Evolutionary conservation across 805 yeast species (phyloP), one percentile per base, ranked within the genome.

Genomic region (Kregervanrija pseudodelftensis): DNA sequence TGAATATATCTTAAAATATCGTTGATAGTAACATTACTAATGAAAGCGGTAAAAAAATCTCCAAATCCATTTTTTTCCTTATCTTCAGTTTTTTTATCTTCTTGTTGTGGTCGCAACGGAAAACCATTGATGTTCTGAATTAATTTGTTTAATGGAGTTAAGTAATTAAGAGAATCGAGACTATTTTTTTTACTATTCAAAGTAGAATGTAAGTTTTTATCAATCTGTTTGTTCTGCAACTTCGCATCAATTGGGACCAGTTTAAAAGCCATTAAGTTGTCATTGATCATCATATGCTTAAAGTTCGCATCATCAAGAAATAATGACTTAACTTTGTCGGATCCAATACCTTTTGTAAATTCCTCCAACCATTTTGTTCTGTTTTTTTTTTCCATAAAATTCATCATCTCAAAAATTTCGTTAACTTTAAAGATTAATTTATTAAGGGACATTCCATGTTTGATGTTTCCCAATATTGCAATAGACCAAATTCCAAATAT

Each of bases 401-500:
- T 73, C 42, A 80, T 59, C 43, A 70, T 60, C 22, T 82, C 78
- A 47, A 82, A 66, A 43, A 75, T 79, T 52, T 81, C 89, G 28
- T 79, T 69, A 0, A 79, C 62, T 42, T 69, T 72, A 31, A 55
- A 54, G 12, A 54, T 58, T 44, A 48, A 61, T 64, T 36, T 74
- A 47, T n/a, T 72, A 66, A 58, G 61, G 53, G 66, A 59, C 41
- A 55, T 47, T 3, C 60, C 59, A 85, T 88, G 82, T 51, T 76
- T 76, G 39, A 66, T 64, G 51, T 83, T 76, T 41, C 87, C 67
- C 41, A 82, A 64, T 38, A 66, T 69, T 50, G 85, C 90, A 39
- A 84, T 70, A 3, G 82, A 49, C 60, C 78, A 73, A n/a, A 82
- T 66, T 1, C 93, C 93, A 58, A 84, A 82, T 1, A 84, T 61